A percentile compares a stretch with the other conserved stretches of the same genome.
These are phyloP conservation scores for Oxalis stricta DNA, from an alignment of 441 rosid species.

Conservation along the genomic window DNA sequence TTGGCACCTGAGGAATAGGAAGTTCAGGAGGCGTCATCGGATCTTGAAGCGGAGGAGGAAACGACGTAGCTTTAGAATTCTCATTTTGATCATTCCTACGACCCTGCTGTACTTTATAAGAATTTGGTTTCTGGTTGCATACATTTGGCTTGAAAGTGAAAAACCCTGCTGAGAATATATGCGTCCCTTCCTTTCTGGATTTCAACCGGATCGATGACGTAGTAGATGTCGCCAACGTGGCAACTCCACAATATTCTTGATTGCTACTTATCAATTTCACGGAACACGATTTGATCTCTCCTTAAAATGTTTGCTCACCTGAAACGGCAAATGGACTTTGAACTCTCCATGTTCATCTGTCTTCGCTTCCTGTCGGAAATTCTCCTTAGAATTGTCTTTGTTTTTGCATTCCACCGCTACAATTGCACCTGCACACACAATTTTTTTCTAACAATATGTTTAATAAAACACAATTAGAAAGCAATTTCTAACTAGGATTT, in stretches of 20 bases:
- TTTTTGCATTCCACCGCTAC: conserved; percentile 61
- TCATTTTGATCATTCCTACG: conserved; percentile 10
- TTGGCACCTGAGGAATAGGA: conserved; percentile 27
- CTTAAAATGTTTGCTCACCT: conserved; percentile 44
- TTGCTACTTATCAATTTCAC: conserved; percentile 56
- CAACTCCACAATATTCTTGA: conserved; percentile 52
- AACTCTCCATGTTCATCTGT: conserved; percentile 68
- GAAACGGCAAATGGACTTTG: conserved; percentile 48
- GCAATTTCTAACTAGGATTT: not conserved
- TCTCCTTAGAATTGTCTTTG: conserved; percentile 20
- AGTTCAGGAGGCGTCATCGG: conserved; percentile 20
- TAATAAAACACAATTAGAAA: not conserved
- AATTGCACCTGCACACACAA: conserved; percentile 47
- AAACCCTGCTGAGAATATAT: conserved; percentile 73
- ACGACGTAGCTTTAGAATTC: not conserved
- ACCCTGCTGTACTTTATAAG: too few relatives aligned
- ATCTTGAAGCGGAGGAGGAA: conserved; percentile 27
- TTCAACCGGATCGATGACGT: conserved; percentile 45
- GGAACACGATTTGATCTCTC: conserved; percentile 46
- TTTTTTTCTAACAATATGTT: not conserved
- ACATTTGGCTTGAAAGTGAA: conserved; percentile 67
- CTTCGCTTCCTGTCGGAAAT: conserved; percentile 41
- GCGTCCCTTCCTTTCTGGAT: conserved; percentile 30
- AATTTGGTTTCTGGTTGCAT: conserved; percentile 54
- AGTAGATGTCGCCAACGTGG: conserved; percentile 53